A percentile compares a stretch with the other conserved stretches of the same genome.
Evolutionary conservation across 306 rosid genomes (phyloP).

Genomic region (Rosa lucieae): DNA sequence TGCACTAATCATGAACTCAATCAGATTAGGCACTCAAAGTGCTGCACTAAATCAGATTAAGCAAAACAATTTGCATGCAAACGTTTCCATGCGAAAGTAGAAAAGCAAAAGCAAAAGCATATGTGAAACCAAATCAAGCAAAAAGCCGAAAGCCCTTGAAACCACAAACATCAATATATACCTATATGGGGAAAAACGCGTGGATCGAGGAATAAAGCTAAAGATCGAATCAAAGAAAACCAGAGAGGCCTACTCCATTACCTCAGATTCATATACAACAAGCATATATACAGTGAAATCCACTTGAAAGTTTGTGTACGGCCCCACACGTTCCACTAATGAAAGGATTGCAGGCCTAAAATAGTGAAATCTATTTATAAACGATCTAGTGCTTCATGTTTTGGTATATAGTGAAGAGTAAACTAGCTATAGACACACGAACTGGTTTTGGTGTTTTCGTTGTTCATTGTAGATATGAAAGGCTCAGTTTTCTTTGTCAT

Average conservation of each 20-base stretch:
- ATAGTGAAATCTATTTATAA: conserved; percentile 24
- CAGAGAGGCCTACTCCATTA: conserved; percentile 16
- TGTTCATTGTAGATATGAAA: conserved; percentile 26
- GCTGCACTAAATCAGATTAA: not conserved
- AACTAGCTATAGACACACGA: conserved; percentile 1
- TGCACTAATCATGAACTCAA: not conserved
- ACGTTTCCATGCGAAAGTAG: conserved; percentile 15
- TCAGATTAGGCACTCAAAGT: not conserved
- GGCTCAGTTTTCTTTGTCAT: conserved; percentile 33
- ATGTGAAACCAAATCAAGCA: conserved; percentile 35
- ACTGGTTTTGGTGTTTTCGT: not conserved
- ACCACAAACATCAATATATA: not conserved
- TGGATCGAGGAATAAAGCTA: conserved; percentile 33
- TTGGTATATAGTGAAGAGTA: conserved; percentile 13
- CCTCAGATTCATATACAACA: conserved; percentile 9
- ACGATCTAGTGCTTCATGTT: conserved; percentile 23
- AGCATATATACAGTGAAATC: conserved; percentile 10
- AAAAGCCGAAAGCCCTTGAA: conserved; percentile 16
- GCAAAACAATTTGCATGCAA: conserved; percentile 5
- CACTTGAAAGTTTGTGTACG: conserved; percentile 8
- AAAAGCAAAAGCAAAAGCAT: conserved; percentile 32
- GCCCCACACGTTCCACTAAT: conserved; percentile 37
- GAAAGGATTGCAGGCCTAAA: conserved; percentile 2
- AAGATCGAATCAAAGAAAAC: conserved; percentile 32
- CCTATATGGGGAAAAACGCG: conserved; percentile 25